phyloP scores from a whole-genome alignment of 139 green algal species.

The Mychonastes homosphaera region DNA sequence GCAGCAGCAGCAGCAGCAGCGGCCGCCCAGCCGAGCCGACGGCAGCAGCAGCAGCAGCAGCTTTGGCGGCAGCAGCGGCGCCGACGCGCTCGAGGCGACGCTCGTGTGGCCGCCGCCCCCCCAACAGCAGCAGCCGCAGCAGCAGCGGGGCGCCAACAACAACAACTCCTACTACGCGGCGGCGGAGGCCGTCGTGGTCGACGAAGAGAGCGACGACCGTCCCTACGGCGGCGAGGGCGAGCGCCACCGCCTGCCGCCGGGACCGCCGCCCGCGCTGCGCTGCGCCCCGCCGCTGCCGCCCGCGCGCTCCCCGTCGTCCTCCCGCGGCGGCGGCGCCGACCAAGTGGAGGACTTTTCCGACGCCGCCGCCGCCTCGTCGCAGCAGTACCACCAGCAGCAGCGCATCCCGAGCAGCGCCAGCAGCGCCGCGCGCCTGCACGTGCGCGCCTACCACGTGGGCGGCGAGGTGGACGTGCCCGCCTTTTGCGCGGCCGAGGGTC shows the following conservation, averaged over 20 bases:
- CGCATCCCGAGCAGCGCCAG: no score
- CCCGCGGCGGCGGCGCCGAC: background rate
- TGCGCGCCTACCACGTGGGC: slow-evolving; percentile 4
- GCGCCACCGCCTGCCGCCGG: background rate
- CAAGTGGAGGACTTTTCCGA: background rate
- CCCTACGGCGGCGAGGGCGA: background rate
- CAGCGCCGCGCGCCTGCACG: no score
- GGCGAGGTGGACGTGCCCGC: slow-evolving; percentile 5
- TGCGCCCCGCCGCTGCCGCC: no score
- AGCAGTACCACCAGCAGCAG: background rate
- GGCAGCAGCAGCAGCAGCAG: background rate
- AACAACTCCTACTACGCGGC: background rate
- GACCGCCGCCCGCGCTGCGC: no score
- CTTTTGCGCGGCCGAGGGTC: background rate
- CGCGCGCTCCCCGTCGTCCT: background rate
- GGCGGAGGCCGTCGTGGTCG: background rate
- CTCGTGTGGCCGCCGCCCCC: background rate
- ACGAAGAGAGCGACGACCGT: background rate
- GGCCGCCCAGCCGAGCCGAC: background rate
- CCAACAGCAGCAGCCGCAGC: background rate
- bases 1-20: slow-evolving; percentile 1
- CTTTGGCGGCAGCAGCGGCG: background rate
- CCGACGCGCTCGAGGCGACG: background rate
- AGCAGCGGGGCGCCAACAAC: background rate
- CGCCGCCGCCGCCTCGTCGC: background rate